These are phyloP conservation scores for Trypanosoma conorhini DNA, from an alignment of 208 protist species.

Conservation along the genomic window DNA sequence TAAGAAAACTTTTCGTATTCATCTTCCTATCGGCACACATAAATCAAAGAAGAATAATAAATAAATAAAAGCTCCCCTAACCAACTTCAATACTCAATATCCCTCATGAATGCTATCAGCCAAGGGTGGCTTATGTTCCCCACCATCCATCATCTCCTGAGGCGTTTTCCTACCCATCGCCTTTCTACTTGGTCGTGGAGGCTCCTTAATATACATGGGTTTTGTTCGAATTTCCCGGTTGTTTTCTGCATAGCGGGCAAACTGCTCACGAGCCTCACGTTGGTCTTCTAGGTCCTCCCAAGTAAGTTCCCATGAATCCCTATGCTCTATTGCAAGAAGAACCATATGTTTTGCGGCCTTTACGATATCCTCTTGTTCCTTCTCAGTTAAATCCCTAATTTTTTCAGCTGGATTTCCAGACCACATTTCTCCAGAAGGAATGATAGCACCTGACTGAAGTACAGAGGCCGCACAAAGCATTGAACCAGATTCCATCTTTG, in stretches of 20 bases:
- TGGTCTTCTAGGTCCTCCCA: slow-evolving; percentile 90
- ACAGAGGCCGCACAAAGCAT: slow-evolving; percentile 90
- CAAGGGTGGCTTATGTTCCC: slow-evolving; percentile 61
- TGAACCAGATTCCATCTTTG: slow-evolving; percentile 80
- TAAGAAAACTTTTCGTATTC: background rate
- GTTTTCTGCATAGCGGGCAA: slow-evolving; percentile 61
- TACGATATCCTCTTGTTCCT: slow-evolving; percentile 86
- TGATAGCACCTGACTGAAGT: slow-evolving; percentile 78
- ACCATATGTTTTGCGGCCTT: slow-evolving; percentile 92
- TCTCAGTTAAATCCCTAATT: slow-evolving; percentile 81
- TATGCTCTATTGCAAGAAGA: slow-evolving; percentile 85
- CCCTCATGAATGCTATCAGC: slow-evolving; percentile 59
- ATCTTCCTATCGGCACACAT: background rate
- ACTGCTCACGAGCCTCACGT: slow-evolving; percentile 70
- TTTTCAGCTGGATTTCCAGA: slow-evolving; percentile 91
- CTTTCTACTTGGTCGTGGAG: slow-evolving; percentile 79
- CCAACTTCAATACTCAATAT: slow-evolving; percentile 29
- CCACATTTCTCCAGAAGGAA: slow-evolving; percentile 94
- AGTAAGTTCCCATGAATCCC: slow-evolving; percentile 88
- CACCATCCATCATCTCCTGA: slow-evolving; percentile 66
- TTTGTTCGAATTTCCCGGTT: slow-evolving; percentile 78
- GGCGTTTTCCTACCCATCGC: slow-evolving; percentile 72
- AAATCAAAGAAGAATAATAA: background rate
- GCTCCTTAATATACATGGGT: slow-evolving; percentile 91
- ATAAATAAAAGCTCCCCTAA: background rate